Base-by-base conservation (phyloP, 225 moss, liverwort and hornwort genomes). In the Climacium dendroides region DNA sequence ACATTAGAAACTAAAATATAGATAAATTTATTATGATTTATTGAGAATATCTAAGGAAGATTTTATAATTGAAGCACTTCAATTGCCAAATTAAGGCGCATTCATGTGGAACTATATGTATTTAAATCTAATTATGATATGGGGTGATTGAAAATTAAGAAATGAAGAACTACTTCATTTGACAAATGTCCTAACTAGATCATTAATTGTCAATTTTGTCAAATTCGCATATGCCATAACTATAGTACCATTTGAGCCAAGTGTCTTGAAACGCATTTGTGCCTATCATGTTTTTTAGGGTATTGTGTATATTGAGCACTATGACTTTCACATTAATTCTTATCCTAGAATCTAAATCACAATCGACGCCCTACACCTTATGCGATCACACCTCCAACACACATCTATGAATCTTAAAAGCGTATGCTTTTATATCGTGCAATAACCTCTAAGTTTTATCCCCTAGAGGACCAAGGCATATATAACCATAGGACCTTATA, bases 241-340 rank as follows among this genome's bases (percentile, higher is more conserved):
- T 48, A 19, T 7, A 30, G 7, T 1, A 74, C 1, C 0, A 0
- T 32, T 13, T 1, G 32, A 1, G 11, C 6, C 11, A 48, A 48
- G 4, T 30, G 6, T 19, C 7, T 0, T 11, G 0, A 30, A 48
- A 74, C 0, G 0, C 6, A 30, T 48, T 4, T 32, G 1, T 32
- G 11, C 4, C 1, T 6, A 18, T 29, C 1, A 2, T 29, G 47
- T 1, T 9, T 47, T 28, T 28, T 28, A 72, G 8, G 8, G 2
- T 18, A 30, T 17, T 67, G 22, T 22, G 6, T 30, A 11, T 1
- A 32, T 47, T 19, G 6, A 47, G 6, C 18, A 72, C 30, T 47
- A 30, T 48, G 4, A 32, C 7, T 32, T 48, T 19, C 4, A 48
- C 11, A 20, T 34, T 13, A 4, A 32, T 50, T 20, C 4, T 30